Conservation (phyloP, 1,284 basidiomycete genomes). For the Cutaneotrichosporon daszewskae region DNA sequence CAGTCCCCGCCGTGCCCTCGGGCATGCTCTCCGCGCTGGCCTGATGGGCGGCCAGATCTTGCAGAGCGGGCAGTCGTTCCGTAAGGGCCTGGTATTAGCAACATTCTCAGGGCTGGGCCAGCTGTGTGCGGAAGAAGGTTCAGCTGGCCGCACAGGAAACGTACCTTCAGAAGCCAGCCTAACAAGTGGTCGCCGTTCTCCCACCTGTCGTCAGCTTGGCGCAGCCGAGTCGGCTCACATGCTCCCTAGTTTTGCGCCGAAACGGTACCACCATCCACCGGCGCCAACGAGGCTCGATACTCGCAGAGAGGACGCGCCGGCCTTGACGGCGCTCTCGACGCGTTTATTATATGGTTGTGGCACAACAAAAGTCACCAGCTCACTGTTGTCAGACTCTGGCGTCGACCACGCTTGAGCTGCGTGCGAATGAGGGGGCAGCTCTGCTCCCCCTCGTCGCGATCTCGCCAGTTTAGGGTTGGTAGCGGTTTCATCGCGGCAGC, state of each 20-base stretch:
- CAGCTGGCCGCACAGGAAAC: conserved; percentile 10
- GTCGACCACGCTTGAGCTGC: too few species aligned
- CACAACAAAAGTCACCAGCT: conserved; percentile 78
- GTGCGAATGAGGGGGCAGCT: too few species aligned
- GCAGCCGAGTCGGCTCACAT: conserved; percentile 3
- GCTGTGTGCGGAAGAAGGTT: neutral
- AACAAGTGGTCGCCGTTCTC: conserved; percentile 30
- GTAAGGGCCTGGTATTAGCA: conserved; percentile 61
- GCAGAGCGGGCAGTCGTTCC: conserved; percentile 67
- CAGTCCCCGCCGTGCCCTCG: conserved; percentile 38
- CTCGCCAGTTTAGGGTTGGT: too few species aligned
- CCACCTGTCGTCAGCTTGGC: conserved; percentile 9
- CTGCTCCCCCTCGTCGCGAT: too few species aligned
- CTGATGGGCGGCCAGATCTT: conserved; percentile 85
- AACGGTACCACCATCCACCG: conserved; percentile 84
- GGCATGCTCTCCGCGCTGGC: conserved; percentile 56
- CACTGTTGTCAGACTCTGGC: conserved; percentile 55
- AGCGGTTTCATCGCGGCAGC: too few species aligned
- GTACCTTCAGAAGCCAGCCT: conserved; percentile 61
- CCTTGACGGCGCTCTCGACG: conserved; percentile 76
- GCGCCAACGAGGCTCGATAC: conserved; percentile 73
- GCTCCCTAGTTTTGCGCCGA: conserved; percentile 69
- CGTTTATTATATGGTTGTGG: conserved; percentile 67
- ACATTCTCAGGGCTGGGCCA: too few species aligned
- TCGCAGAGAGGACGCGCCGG: conserved; percentile 72